phyloP scores from a whole-genome alignment of 208 protist species.

The Wallacemonas sp. region DNA sequence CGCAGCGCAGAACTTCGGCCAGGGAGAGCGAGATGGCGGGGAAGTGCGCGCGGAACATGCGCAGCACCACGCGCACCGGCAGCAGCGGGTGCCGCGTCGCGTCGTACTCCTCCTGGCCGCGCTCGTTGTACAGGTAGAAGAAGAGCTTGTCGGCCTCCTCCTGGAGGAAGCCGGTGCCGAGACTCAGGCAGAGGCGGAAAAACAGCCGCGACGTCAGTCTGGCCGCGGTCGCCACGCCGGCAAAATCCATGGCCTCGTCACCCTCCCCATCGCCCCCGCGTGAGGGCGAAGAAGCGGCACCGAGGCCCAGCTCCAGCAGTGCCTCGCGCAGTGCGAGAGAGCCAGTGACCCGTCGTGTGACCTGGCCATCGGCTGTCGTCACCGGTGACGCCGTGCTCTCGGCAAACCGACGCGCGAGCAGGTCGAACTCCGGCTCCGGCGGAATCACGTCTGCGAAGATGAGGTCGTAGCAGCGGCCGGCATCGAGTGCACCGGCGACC shows the following conservation, averaged over 20 bases:
- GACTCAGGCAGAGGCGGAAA: slow-evolving; percentile 44
- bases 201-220: slow-evolving; percentile 48
- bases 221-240: neutral
- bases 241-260: slow-evolving; percentile 25
- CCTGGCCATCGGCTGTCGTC: neutral
- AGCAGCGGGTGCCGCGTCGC: slow-evolving; percentile 22
- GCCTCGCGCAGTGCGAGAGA: slow-evolving; percentile 50
- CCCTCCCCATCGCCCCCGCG: slow-evolving; percentile 24
- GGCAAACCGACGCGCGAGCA: slow-evolving; percentile 65
- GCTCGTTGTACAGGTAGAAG: slow-evolving; percentile 50
- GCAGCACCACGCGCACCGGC: slow-evolving; percentile 38
- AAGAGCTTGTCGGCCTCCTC: slow-evolving; percentile 61
- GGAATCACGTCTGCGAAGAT: slow-evolving; percentile 57
- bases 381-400: slow-evolving; percentile 48
- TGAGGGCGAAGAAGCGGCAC: neutral
- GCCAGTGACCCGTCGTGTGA: slow-evolving; percentile 27
- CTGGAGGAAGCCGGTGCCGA: slow-evolving; percentile 42
- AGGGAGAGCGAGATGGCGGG: slow-evolving; percentile 53
- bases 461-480: slow-evolving; percentile 45
- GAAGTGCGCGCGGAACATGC: slow-evolving; percentile 64
- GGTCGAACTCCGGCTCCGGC: slow-evolving; percentile 53
- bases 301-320: slow-evolving; percentile 24
- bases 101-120: slow-evolving; percentile 6
- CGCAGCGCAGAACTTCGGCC: slow-evolving; percentile 28
- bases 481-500: slow-evolving; percentile 9